Evolutionary conservation across 805 yeast species (phyloP), one percentile per base, ranked within the genome.

Genomic region (Candida corydali): DNA sequence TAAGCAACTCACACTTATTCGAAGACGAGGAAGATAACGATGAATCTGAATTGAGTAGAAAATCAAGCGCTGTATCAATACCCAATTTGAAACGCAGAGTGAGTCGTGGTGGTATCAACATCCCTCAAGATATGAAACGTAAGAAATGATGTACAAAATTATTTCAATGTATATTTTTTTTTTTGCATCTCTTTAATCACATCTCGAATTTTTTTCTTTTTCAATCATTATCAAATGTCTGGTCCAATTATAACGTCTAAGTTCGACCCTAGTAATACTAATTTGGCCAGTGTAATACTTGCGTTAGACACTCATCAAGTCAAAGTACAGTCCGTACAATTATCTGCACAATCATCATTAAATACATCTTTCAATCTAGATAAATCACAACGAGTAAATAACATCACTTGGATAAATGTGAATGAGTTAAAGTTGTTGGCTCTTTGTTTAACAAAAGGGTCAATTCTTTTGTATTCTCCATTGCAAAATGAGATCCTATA

Each of bases 241-340:
- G 55, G 56, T 24, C 65, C 69, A 5, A 38, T 65, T 27, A 43
- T 65, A 23, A 49, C 63, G 12, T 69, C 81, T 17, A 61, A 59
- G 26, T 86, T 79, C 54, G 91, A 86, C 56, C 70, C 78, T 9
- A 58, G 74, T 1, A 80, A 82, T n/a, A 65, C 73, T 29, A 71
- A 69, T 50, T 70, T 79, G 47, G 87, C 89, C 17, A 74, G 78
- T 30, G 86, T 76, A 1, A 63, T 76, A 15, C 75, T 77, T 24
- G 82, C 86, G 1, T 70, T 86, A 41, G 91, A 85, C 55, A 67
- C 79, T 4, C 91, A 83, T 50, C 77, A 78, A 45, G 61, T 86
- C 26, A 69, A 80, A 39, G 84, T 83, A 2, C 81, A 79, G 50
- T 70, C 82, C 3, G 28, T 23, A 11, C 28, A 14, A 50, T 69